Conservation (phyloP, 2,329 filamentous ascomycete species). For the Delphinella strobiligena region DNA sequence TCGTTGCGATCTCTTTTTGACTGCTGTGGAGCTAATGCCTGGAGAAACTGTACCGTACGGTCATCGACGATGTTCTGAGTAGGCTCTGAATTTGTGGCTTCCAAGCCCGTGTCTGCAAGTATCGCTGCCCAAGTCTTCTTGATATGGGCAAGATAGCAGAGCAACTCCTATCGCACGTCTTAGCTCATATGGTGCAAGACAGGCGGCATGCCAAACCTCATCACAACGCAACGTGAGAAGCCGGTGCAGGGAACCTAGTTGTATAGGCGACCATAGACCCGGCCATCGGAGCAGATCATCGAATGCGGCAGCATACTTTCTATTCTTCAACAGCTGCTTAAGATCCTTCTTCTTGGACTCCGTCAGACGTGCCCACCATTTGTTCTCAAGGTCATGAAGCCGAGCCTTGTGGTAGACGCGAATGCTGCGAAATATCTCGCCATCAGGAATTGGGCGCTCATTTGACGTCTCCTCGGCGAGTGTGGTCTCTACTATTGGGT, state of each 20-base stretch:
- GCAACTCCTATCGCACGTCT: slow-evolving; percentile 6
- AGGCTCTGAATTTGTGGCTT: too few relatives aligned
- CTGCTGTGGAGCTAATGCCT: slow-evolving; percentile 4
- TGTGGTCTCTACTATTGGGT: too few relatives aligned
- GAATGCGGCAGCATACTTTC: slow-evolving; percentile 8
- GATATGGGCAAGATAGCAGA: slow-evolving; percentile 7
- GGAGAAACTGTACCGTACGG: slow-evolving; percentile 5
- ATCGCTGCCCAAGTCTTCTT: slow-evolving; percentile 6
- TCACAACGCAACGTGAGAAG: slow-evolving; percentile 13
- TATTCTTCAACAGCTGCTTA: slow-evolving; percentile 11
- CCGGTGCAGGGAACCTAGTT: slow-evolving; percentile 11
- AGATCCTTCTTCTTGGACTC: slow-evolving; percentile 13
- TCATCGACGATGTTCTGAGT: slow-evolving; percentile 4
- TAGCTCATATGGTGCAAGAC: neutral
- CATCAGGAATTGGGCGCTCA: slow-evolving; percentile 9
- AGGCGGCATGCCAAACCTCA: slow-evolving; percentile 7
- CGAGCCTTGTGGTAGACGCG: slow-evolving; percentile 5
- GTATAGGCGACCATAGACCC: slow-evolving; percentile 13
- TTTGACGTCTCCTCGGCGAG: too few relatives aligned
- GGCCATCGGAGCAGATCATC: slow-evolving; percentile 9
- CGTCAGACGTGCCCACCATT: slow-evolving; percentile 13
- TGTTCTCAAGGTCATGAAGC: slow-evolving; percentile 6
- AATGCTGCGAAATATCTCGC: slow-evolving; percentile 12
- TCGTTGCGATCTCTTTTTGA: slow-evolving; percentile 5
- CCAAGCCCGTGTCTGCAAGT: neutral